Evolutionary conservation across 495 filamentous ascomycete species (phyloP).

Genomic region (Aeminium ludgeri): DNA sequence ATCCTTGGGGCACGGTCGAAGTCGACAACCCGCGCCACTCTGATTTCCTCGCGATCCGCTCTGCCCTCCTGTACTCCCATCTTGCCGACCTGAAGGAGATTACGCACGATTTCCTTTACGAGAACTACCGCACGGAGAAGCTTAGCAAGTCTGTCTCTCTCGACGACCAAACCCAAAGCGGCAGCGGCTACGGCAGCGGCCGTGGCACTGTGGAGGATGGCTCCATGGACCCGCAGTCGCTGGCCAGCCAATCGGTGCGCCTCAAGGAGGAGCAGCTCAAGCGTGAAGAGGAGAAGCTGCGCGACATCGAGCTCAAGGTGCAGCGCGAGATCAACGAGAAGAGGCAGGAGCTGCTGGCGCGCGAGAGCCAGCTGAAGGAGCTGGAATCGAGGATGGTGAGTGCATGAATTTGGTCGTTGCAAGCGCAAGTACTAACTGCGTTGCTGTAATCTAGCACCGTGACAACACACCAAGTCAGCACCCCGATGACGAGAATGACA

Average conservation of each 20-base stretch:
- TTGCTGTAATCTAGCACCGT: no score
- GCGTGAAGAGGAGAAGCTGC: slow-evolving; percentile 97
- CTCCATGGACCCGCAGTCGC: slow-evolving; percentile 92
- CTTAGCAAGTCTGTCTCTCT: slow-evolving; percentile 65
- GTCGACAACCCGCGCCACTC: slow-evolving; percentile 98
- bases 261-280: slow-evolving; percentile 98
- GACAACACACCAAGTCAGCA: no score
- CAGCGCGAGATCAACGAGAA: slow-evolving; percentile 99
- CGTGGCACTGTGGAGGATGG: slow-evolving; percentile 48
- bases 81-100: slow-evolving; percentile 97
- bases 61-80: slow-evolving; percentile 90
- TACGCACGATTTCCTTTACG: slow-evolving; percentile 98
- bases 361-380: slow-evolving; percentile 95
- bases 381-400: slow-evolving; percentile 69
- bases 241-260: slow-evolving; percentile 89
- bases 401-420: no score
- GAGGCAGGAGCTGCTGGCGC: slow-evolving; percentile 91
- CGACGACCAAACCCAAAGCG: background rate
- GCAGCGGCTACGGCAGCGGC: background rate
- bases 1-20: slow-evolving; percentile 97
- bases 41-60: slow-evolving; percentile 93
- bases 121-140: slow-evolving; percentile 99
- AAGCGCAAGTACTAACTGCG: no score
- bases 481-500: no score
- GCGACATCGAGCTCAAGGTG: slow-evolving; percentile 97